Base-by-base conservation (phyloP, 192 early-diverging fungal species). In the Coemansia erecta region DNA sequence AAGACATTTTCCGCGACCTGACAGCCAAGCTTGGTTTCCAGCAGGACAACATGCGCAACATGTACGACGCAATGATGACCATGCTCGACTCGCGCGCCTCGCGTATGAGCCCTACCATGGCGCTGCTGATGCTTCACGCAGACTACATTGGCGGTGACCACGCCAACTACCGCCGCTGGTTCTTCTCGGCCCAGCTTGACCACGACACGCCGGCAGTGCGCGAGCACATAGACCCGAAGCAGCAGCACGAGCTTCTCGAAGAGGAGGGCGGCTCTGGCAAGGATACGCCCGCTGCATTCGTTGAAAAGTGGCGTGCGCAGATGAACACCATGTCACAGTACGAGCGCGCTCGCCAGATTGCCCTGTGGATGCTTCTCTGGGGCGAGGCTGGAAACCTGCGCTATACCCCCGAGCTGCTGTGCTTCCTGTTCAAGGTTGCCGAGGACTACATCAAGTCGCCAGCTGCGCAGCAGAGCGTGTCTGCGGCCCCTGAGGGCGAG, bases 111-210 rank as follows among this genome's bases (percentile, higher is more conserved):
- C 84, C 89, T 8, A 80, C 82, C 14, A 80, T 86, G 68, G 90
- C 90, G 31, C 58, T 92, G 42, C 70, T 86, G 23, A 87, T 86
- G 41, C 63, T 92, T 13, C 89, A 92, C 62, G 86, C 87, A 12
- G 90, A 92, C 61, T 89, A 87, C 56, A 85, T 92, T 63, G 90
- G 89, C 52, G 90, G 90, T 40, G 87, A 87, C 61, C 74, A 88
- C 52, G 85, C 89, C 56, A 92, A 92, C 78, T 92, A 90, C 67
- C 82, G 89, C 19, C 87, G 85, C 53, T 92, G 90, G 90, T 92
- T 86, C 72, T 90, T 92, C 74, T 87, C 87, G 24, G 82, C 89
- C 9, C 84, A 86, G 60, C 69, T 88, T 21, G 85, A 88, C 57
- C 66, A 83, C 54, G 81, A 84, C 48, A 80, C 77, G 12, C 81